phyloP scores from a whole-genome alignment of 2,329 filamentous ascomycete genomes.

The Harringtonia aguacate region DNA sequence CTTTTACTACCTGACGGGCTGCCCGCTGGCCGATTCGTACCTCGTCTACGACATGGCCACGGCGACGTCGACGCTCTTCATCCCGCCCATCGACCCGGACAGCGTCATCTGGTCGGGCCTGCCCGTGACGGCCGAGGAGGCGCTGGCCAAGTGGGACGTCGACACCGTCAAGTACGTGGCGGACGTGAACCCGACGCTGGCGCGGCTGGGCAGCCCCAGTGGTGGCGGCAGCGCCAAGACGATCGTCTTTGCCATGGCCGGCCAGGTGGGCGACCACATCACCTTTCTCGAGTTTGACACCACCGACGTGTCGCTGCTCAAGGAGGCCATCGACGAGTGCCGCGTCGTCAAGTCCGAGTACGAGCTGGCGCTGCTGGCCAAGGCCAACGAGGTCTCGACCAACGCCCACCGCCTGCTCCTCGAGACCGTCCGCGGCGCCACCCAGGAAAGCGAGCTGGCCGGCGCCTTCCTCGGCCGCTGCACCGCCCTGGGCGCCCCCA shows the following conservation, averaged over 20 bases:
- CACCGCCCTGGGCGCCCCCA: conserved; percentile 61
- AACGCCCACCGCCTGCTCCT: conserved; percentile 55
- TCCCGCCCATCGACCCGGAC: conserved; percentile 80
- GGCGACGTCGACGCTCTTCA: conserved; percentile 72
- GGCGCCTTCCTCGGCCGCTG: conserved; percentile 69
- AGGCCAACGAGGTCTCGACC: conserved; percentile 61
- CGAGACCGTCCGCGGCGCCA: conserved; percentile 48
- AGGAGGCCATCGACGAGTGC: conserved; percentile 56
- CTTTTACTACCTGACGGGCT: conserved; percentile 94
- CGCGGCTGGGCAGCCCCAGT: conserved; percentile 36
- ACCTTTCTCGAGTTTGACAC: conserved; percentile 60
- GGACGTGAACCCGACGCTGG: conserved; percentile 65
- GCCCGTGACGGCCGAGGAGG: conserved; percentile 66
- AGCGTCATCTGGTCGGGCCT: conserved; percentile 90
- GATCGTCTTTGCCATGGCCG: conserved; percentile 59
- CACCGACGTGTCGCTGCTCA: conserved; percentile 45
- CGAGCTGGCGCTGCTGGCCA: conserved; percentile 61
- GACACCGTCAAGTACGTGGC: conserved; percentile 64
- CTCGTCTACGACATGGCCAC: conserved; percentile 70
- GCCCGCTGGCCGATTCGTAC: conserved; percentile 66
- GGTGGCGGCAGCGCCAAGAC: conserved; percentile 15
- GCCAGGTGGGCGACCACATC: conserved; percentile 62
- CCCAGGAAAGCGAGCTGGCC: conserved; percentile 75
- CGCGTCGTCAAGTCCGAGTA: conserved; percentile 65
- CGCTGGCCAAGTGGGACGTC: conserved; percentile 66